A percentile compares a stretch with the other conserved stretches of the same genome.
Conservation (phyloP, 106 monocot genomes). For the Allium fistulosum region DNA sequence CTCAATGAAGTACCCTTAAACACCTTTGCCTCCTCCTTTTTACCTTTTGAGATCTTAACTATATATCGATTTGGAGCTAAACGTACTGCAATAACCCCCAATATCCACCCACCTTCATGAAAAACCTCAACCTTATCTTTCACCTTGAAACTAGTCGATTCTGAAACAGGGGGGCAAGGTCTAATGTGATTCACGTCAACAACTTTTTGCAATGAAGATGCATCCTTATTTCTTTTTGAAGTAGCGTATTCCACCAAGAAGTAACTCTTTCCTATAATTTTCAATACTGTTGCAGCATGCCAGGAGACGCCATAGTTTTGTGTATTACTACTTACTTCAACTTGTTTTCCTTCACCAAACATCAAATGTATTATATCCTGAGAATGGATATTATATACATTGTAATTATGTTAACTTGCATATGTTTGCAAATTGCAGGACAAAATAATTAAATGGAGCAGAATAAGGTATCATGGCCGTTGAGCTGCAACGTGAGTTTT, state of each 20-base stretch:
- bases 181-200: constrained; percentile 28
- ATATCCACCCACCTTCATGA: constrained; percentile 20
- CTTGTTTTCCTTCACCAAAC: constrained; percentile 19
- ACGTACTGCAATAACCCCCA: constrained; percentile 12
- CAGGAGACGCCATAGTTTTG: constrained; percentile 24
- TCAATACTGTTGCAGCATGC: constrained; percentile 19
- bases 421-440: no score
- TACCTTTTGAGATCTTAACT: constrained; percentile 3
- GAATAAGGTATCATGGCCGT: no score
- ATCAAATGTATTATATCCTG: neutral
- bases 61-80: constrained; percentile 7
- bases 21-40: constrained; percentile 4
- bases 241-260: constrained; percentile 33
- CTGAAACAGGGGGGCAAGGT: neutral
- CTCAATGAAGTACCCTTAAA: constrained; percentile 13
- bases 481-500: no score
- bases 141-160: neutral
- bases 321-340: constrained; percentile 24
- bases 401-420: no score
- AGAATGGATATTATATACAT: no score
- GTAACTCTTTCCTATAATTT: constrained; percentile 11
- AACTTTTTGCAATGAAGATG: constrained; percentile 13
- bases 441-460: no score
- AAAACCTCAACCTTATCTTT: constrained; percentile 30
- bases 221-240: neutral